Percentiles rank a stretch among this genome's conserved stretches.
These are phyloP conservation scores for Atkinsonella texensis DNA, from an alignment of 2,329 filamentous ascomycete genomes.

Conservation along the genomic window DNA sequence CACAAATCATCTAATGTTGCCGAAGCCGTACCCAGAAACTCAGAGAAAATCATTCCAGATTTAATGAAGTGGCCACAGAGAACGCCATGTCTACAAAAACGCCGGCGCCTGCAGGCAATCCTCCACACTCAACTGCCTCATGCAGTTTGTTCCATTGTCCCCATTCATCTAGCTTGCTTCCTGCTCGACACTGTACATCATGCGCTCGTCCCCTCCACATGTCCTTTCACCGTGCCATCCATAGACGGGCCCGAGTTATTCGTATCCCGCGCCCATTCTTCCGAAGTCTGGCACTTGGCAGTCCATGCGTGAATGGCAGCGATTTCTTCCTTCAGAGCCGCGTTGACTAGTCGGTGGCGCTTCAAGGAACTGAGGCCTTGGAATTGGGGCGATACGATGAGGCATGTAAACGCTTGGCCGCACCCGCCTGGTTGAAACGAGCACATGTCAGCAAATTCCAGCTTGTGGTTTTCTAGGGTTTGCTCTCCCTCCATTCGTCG, in stretches of 20 bases:
- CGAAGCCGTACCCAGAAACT: no score
- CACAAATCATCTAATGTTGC: no score
- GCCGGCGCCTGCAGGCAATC: neutral
- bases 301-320: conserved; percentile 90
- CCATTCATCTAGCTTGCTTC: no score
- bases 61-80: neutral
- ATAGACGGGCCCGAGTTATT: conserved; percentile 26
- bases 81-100: neutral
- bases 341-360: conserved; percentile 77
- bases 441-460: neutral
- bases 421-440: conserved; percentile 37
- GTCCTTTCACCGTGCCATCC: conserved; percentile 31
- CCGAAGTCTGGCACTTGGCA: conserved; percentile 82
- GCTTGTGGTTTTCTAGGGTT: neutral
- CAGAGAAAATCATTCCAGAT: neutral
- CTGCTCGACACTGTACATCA: neutral
- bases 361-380: conserved; percentile 65
- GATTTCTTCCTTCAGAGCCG: conserved; percentile 74
- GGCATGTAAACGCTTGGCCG: conserved; percentile 47
- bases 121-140: neutral
- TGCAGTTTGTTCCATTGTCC: no score
- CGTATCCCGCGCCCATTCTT: conserved; percentile 67
- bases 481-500: neutral
- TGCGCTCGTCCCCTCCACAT: conserved; percentile 23
- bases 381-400: conserved; percentile 55